Percentiles rank a stretch among this genome's conserved stretches.
These are phyloP conservation scores for Termitomyces heimii DNA, from an alignment of 768 basidiomycete species.

Conservation along the genomic window DNA sequence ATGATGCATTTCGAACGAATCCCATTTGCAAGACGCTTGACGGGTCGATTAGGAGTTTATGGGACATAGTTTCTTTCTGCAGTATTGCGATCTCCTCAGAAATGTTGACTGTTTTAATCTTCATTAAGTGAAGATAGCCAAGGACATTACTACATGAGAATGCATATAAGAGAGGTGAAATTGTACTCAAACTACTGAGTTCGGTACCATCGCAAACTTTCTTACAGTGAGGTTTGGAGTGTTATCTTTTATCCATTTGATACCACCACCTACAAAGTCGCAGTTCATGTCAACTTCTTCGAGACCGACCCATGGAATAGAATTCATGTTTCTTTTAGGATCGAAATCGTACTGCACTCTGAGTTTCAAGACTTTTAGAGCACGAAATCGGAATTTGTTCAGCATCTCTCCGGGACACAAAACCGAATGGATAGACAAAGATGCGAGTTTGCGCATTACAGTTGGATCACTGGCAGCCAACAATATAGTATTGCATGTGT, in stretches of 20 bases:
- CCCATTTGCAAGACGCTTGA: too few relatives aligned
- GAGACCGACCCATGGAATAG: not conserved
- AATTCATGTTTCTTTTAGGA: not conserved
- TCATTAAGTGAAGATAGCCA: too few relatives aligned
- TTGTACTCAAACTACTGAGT: not conserved
- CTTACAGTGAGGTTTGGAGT: not conserved
- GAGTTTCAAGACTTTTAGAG: not conserved
- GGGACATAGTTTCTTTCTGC: too few relatives aligned
- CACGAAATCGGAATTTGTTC: not conserved
- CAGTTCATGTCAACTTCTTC: not conserved
- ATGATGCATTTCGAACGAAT: too few relatives aligned
- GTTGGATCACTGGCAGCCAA: not conserved
- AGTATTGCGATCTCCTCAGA: too few relatives aligned
- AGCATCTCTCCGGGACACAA: not conserved
- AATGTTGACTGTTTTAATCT: too few relatives aligned
- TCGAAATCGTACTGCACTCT: not conserved
- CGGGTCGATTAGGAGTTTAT: too few relatives aligned
- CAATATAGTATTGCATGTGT: not conserved
- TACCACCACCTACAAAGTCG: not conserved
- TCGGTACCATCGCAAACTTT: not conserved
- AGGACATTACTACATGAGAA: too few relatives aligned
- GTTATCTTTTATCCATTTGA: not conserved
- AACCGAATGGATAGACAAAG: not conserved
- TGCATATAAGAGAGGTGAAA: too few relatives aligned
- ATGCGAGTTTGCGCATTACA: not conserved